These are phyloP conservation scores for Panicum hallii DNA, from an alignment of 202 grass and related monocot species.

Conservation along the genomic window DNA sequence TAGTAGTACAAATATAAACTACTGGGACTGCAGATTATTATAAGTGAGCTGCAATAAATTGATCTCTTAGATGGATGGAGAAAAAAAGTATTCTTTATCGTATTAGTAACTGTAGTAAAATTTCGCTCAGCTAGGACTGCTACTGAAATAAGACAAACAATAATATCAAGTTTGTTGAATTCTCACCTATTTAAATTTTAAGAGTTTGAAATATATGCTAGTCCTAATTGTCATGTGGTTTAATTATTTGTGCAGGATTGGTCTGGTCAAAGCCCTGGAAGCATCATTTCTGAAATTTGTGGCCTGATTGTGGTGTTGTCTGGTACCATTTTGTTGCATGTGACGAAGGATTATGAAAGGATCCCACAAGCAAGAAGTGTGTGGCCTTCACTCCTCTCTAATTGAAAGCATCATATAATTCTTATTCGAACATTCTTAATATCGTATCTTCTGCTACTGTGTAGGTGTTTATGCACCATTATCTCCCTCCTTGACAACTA, in stretches of 20 bases:
- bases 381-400: slow-evolving; percentile 24
- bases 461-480: slow-evolving; percentile 75
- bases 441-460: slow-evolving; percentile 19
- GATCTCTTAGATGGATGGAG: not conserved
- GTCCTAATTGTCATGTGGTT: not conserved
- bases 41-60: not conserved
- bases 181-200: not conserved
- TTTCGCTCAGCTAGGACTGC: not conserved
- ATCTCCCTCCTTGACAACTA: slow-evolving; percentile 72
- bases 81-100: not conserved
- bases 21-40: not conserved
- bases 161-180: not conserved
- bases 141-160: not conserved
- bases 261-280: slow-evolving; percentile 90
- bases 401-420: slow-evolving; percentile 20
- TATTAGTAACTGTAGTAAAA: not conserved
- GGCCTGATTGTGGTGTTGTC: slow-evolving; percentile 93
- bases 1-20: not conserved
- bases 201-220: not conserved
- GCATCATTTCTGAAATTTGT: slow-evolving; percentile 90
- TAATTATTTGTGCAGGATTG: slow-evolving; percentile 71
- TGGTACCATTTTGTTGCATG: slow-evolving; percentile 85
- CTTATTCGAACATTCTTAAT: slow-evolving; percentile 8
- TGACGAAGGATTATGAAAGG: slow-evolving; percentile 94
- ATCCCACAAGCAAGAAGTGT: slow-evolving; percentile 79